A percentile compares a stretch with the other conserved stretches of the same genome.
Evolutionary conservation across 2,329 filamentous ascomycete species (phyloP).

Genomic region (Fusarium goolgardi): DNA sequence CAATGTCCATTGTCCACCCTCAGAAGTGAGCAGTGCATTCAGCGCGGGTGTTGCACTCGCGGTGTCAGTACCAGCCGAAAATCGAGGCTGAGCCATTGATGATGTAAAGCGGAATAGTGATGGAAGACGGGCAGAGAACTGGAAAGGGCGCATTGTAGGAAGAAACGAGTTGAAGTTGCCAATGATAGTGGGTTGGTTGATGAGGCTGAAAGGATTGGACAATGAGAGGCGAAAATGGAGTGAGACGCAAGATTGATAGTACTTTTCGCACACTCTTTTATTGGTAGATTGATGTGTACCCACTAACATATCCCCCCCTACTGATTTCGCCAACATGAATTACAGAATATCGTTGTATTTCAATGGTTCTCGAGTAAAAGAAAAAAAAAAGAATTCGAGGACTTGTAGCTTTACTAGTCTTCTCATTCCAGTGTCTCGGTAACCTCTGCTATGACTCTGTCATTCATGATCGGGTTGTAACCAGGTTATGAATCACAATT

Average conservation of each 20-base stretch:
- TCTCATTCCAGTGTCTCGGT: not conserved
- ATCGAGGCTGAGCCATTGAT: conserved; percentile 52
- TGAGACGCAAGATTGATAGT: conserved; percentile 26
- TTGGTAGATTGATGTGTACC: conserved; percentile 1
- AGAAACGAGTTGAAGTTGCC: conserved; percentile 5
- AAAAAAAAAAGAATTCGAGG: too few relatives aligned
- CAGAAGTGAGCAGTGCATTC: conserved; percentile 55
- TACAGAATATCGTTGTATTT: not conserved
- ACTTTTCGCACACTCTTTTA: not conserved
- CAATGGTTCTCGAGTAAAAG: not conserved
- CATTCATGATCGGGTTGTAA: not conserved
- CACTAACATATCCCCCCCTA: conserved; percentile 1
- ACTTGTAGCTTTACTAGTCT: not conserved
- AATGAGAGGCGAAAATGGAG: conserved; percentile 25
- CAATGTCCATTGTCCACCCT: conserved; percentile 62
- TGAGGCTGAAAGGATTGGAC: conserved; percentile 26
- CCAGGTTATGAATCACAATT: not conserved
- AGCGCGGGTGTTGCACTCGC: conserved; percentile 51
- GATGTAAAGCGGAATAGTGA: conserved; percentile 26
- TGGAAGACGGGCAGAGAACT: conserved; percentile 15
- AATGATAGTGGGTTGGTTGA: conserved; percentile 3
- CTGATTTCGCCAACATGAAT: not conserved
- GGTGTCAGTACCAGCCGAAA: conserved; percentile 61
- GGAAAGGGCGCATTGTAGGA: conserved; percentile 32
- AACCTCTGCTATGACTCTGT: not conserved